phyloP scores from a whole-genome alignment of 2,329 filamentous ascomycete species.

The Diplodia scrobiculata region DNA sequence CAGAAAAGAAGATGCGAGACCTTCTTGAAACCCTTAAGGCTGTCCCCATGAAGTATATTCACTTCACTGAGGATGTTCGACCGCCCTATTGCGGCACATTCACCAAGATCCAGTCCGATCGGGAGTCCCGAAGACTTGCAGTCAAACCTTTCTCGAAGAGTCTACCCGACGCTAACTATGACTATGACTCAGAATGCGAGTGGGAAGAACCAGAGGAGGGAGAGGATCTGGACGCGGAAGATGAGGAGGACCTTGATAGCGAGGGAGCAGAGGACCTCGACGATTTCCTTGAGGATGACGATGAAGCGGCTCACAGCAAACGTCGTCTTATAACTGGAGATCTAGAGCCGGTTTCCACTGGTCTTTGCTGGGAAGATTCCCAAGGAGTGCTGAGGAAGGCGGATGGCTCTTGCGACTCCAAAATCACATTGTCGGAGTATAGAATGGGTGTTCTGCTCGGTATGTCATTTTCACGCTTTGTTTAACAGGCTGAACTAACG shows the following conservation, averaged over 20 bases:
- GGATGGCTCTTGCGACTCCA: conserved; percentile 46
- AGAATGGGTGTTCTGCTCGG: conserved; percentile 74
- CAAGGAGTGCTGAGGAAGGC: conserved; percentile 47
- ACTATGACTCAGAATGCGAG: conserved; percentile 83
- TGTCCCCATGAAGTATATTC: conserved; percentile 65
- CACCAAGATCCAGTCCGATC: conserved; percentile 59
- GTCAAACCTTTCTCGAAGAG: conserved; percentile 58
- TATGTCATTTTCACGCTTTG: conserved; percentile 47
- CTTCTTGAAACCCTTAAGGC: conserved; percentile 52
- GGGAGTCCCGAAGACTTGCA: conserved; percentile 52
- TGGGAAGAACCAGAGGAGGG: conserved; percentile 77
- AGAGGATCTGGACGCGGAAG: conserved; percentile 66
- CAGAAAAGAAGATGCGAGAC: conserved; percentile 32
- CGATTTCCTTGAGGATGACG: conserved; percentile 84
- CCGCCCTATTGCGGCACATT: conserved; percentile 73
- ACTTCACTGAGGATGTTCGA: conserved; percentile 64
- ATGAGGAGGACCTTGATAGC: conserved; percentile 69
- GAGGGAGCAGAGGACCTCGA: conserved; percentile 85
- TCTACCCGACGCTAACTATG: conserved; percentile 70
- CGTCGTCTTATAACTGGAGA: conserved; percentile 64
- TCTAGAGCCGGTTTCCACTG: conserved; percentile 74
- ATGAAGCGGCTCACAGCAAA: conserved; percentile 64
- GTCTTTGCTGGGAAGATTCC: conserved; percentile 78
- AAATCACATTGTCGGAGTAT: conserved; percentile 57
- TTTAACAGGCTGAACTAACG: background rate